These are phyloP conservation scores for Closterium sp. DNA, from an alignment of 139 green algal genomes.

Conservation along the genomic window DNA sequence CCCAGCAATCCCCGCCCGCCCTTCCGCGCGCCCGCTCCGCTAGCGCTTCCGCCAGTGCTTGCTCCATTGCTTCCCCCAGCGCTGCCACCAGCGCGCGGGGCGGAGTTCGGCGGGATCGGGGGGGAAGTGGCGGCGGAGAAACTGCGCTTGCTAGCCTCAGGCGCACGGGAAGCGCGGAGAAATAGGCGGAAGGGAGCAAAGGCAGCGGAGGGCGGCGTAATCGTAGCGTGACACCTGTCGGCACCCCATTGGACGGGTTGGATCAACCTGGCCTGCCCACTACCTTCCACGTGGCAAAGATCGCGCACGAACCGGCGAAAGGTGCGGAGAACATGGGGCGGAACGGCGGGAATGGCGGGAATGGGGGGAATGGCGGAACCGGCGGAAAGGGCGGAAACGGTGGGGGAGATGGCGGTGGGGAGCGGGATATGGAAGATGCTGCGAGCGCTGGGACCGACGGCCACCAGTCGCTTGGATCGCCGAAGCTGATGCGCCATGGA, in stretches of 20 bases:
- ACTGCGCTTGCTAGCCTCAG: not conserved
- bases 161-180: not conserved
- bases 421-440: not conserved
- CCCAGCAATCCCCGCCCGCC: not conserved
- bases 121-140: not conserved
- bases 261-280: not conserved
- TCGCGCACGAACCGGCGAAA: not conserved
- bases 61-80: not conserved
- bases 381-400: not conserved
- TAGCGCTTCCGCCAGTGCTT: not conserved
- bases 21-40: not conserved
- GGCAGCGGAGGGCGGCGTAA: not conserved
- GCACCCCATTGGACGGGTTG: not conserved
- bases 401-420: not conserved
- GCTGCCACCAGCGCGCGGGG: not conserved
- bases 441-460: not conserved
- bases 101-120: not conserved
- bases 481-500: not conserved
- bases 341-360: not conserved
- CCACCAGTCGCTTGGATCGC: not conserved
- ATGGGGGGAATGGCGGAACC: not conserved
- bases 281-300: not conserved
- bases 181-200: not conserved
- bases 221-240: not conserved
- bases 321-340: not conserved